Conservation (phyloP, 129 eudicot genomes). For the Heracleum sosnowskyi region DNA sequence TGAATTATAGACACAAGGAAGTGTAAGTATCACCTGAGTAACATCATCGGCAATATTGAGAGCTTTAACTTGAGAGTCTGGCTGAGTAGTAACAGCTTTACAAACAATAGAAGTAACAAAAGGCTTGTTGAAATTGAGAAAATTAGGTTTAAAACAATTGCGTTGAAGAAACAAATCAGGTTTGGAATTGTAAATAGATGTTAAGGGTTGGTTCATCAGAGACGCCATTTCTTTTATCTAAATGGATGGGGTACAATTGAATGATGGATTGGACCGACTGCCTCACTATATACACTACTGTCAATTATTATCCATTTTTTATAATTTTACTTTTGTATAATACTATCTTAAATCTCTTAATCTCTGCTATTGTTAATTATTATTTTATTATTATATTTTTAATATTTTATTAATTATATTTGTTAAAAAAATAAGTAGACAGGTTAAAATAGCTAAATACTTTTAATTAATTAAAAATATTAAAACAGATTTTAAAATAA, state of each 20-base stretch:
- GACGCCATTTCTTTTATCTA: constrained; percentile 33
- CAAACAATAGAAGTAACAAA: constrained; percentile 22
- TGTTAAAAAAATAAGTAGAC: too few relatives aligned
- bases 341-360: too few relatives aligned
- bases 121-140: constrained; percentile 19
- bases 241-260: background rate
- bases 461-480: too few relatives aligned
- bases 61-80: constrained; percentile 44
- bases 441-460: too few relatives aligned
- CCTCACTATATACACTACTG: too few relatives aligned
- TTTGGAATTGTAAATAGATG: constrained; percentile 28
- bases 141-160: constrained; percentile 12
- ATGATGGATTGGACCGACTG: too few relatives aligned
- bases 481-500: too few relatives aligned
- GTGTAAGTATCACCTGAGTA: constrained; percentile 53
- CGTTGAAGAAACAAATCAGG: constrained; percentile 21
- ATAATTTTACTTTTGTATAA: too few relatives aligned
- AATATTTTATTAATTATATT: too few relatives aligned
- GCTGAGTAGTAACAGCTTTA: constrained; percentile 54
- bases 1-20: background rate
- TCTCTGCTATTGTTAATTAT: too few relatives aligned
- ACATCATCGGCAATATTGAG: constrained; percentile 96
- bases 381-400: too few relatives aligned
- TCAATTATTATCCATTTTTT: too few relatives aligned
- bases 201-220: constrained; percentile 35